Conservation (phyloP, 345 rosid genomes). For the Dovyalis caffra region DNA sequence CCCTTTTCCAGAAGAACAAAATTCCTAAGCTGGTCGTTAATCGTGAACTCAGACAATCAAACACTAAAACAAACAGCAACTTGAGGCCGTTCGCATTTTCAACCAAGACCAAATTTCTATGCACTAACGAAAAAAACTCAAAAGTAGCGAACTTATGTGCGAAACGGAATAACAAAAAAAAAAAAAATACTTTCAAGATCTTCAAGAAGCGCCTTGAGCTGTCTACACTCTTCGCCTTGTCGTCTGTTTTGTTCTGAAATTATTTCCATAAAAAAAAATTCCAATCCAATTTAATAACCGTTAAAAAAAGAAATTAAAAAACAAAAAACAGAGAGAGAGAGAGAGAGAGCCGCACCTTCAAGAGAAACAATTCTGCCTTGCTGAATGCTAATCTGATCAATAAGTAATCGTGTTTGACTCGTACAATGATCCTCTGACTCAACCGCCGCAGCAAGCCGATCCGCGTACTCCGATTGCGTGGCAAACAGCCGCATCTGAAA, state of each 20-base stretch:
- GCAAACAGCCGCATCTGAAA: constrained; percentile 71
- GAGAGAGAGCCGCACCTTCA: constrained; percentile 46
- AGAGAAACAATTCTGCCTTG: constrained; percentile 71
- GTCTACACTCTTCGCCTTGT: constrained; percentile 54
- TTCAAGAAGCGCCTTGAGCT: constrained; percentile 66
- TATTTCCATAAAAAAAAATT: constrained; percentile 7
- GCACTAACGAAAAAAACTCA: too few species aligned
- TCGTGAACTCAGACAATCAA: too few species aligned
- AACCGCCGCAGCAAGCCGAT: constrained; percentile 72
- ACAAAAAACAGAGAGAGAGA: constrained; percentile 5
- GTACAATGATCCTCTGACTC: constrained; percentile 83
- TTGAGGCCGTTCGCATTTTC: too few species aligned
- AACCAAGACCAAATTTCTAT: too few species aligned
- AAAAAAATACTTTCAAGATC: constrained; percentile 62
- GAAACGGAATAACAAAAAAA: too few species aligned
- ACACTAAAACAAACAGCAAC: too few species aligned
- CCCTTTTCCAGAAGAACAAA: too few species aligned
- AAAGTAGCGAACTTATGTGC: too few species aligned
- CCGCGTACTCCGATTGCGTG: constrained; percentile 77
- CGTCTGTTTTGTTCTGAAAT: constrained; percentile 59
- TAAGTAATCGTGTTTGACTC: constrained; percentile 64
- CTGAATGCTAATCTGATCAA: constrained; percentile 78
- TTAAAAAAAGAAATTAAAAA: too few species aligned
- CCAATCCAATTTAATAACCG: background rate
- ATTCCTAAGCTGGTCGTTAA: too few species aligned